A percentile compares a stretch with the other conserved stretches of the same genome.
Evolutionary conservation across 192 early-diverging fungal species (phyloP).

Genomic region (Geosiphon pyriformis): DNA sequence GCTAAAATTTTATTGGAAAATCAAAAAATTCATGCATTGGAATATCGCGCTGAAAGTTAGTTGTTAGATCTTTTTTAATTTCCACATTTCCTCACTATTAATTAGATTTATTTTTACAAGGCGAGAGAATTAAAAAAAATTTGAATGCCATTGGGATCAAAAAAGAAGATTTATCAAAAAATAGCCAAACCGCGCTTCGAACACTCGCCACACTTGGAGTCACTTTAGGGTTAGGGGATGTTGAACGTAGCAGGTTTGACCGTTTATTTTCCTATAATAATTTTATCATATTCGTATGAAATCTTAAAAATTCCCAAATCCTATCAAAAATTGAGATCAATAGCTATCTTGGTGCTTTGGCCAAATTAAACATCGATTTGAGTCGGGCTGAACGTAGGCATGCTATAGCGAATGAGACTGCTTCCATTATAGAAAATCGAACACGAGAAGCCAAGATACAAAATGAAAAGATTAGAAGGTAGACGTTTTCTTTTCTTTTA

Average conservation of each 20-base stretch:
- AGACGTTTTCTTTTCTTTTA: not conserved
- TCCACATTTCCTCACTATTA: not conserved
- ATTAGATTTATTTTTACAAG: not conserved
- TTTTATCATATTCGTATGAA: too few species aligned
- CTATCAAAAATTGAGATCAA: not conserved
- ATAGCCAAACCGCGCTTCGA: not conserved
- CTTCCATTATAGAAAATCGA: not conserved
- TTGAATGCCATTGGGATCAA: not conserved
- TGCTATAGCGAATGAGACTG: not conserved
- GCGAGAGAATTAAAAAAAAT: slow-evolving; percentile 8
- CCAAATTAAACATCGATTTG: slow-evolving; percentile 3
- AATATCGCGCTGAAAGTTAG: slow-evolving; percentile 13
- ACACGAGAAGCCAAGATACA: slow-evolving; percentile 1
- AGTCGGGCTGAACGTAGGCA: not conserved
- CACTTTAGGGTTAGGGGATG: slow-evolving; percentile 13
- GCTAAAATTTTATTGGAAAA: not conserved
- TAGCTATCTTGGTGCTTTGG: slow-evolving; percentile 12
- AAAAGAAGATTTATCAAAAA: slow-evolving; percentile 16
- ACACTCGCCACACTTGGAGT: slow-evolving; percentile 2
- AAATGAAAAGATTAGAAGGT: not conserved
- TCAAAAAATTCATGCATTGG: slow-evolving; percentile 2
- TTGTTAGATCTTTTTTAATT: not conserved
- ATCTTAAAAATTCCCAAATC: too few species aligned
- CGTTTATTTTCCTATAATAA: too few species aligned
- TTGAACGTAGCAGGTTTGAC: slow-evolving; percentile 17